phyloP scores from a whole-genome alignment of 768 basidiomycete genomes.

The Tricholoma saponaceum region DNA sequence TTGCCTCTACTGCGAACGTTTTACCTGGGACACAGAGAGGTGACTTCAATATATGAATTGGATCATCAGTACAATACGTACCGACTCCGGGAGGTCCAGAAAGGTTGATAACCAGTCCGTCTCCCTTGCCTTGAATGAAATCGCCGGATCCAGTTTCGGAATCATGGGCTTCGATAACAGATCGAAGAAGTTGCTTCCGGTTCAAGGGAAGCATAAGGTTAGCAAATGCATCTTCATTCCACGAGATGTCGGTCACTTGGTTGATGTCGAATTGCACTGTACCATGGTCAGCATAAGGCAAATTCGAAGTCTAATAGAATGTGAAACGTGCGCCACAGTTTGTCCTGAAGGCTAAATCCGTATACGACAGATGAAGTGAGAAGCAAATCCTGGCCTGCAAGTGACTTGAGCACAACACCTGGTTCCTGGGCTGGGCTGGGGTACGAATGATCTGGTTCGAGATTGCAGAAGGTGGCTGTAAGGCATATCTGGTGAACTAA shows the following conservation, averaged over 20 bases:
- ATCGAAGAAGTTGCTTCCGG: slow-evolving; percentile 48
- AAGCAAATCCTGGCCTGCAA: too few species aligned
- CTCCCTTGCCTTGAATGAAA: slow-evolving; percentile 59
- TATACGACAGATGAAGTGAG: too few species aligned
- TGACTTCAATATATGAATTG: neutral
- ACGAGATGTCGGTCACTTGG: slow-evolving; percentile 31
- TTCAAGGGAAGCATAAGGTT: slow-evolving; percentile 28
- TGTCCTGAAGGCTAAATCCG: slow-evolving; percentile 59
- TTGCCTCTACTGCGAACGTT: slow-evolving; percentile 54
- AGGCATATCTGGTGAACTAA: too few species aligned
- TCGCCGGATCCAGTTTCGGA: slow-evolving; percentile 47
- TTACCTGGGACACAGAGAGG: slow-evolving; percentile 25
- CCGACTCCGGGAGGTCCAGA: slow-evolving; percentile 57
- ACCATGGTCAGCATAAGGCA: slow-evolving; percentile 24
- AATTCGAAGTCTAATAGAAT: neutral
- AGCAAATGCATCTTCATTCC: slow-evolving; percentile 52
- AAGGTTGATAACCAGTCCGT: slow-evolving; percentile 42
- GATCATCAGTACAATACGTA: slow-evolving; percentile 11
- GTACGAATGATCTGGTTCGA: too few species aligned
- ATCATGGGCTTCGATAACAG: slow-evolving; percentile 51
- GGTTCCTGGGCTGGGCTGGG: too few species aligned
- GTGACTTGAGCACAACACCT: too few species aligned
- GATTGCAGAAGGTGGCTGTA: too few species aligned
- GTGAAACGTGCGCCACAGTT: slow-evolving; percentile 48
- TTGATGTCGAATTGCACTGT: slow-evolving; percentile 61